Percentiles rank a stretch among this genome's conserved stretches.
Conservation (phyloP, 169 alveolate genomes). For the Neospora caninum region DNA sequence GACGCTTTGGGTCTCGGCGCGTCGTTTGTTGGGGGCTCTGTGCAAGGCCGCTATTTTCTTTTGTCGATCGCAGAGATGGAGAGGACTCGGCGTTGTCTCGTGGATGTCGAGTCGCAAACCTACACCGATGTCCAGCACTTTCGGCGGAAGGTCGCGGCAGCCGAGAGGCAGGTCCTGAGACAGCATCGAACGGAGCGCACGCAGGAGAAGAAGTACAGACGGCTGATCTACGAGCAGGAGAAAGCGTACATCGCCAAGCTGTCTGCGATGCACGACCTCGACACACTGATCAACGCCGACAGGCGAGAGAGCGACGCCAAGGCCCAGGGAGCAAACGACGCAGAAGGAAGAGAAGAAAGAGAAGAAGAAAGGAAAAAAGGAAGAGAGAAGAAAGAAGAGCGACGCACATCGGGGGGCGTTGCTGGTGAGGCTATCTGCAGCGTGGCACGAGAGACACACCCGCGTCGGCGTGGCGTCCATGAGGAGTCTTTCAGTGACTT, state of each 20-base stretch:
- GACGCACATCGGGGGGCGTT: too few relatives aligned
- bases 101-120: background rate
- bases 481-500: too few relatives aligned
- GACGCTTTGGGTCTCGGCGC: background rate
- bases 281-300: background rate
- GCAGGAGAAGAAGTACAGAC: background rate
- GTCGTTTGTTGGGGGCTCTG: conserved; percentile 24
- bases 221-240: conserved; percentile 9
- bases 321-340: background rate
- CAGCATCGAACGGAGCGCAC: background rate
- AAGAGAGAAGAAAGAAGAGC: too few relatives aligned
- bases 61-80: background rate
- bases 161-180: background rate
- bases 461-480: too few relatives aligned
- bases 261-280: background rate
- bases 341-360: too few relatives aligned
- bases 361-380: too few relatives aligned
- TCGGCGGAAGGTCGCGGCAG: background rate
- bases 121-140: background rate
- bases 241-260: background rate
- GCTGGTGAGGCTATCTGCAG: too few relatives aligned
- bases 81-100: background rate
- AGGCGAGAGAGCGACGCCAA: background rate
- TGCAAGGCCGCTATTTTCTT: background rate
- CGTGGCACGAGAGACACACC: too few relatives aligned